Conservation (phyloP, 306 rosid species). For the Corylus avellana region DNA sequence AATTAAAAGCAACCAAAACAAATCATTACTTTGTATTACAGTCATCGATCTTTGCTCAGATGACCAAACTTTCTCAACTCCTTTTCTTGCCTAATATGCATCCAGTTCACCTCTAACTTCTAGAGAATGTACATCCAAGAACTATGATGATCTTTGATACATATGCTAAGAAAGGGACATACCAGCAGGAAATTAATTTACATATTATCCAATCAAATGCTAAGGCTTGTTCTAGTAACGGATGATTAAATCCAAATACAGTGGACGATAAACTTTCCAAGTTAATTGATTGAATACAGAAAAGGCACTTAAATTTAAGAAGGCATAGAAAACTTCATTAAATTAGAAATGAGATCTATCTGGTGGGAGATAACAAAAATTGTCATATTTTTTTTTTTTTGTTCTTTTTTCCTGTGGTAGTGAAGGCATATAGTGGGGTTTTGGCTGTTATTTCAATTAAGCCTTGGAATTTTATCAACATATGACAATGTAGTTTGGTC, state of each 20-base stretch:
- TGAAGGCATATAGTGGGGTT: not conserved
- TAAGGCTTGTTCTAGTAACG: not conserved
- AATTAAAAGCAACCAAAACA: conserved; percentile 1
- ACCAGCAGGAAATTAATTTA: not conserved
- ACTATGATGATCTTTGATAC: not conserved
- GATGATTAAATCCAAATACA: not conserved
- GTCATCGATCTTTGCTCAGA: not conserved
- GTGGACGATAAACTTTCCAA: not conserved
- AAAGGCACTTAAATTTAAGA: not conserved
- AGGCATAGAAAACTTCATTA: not conserved
- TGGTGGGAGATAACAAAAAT: not conserved
- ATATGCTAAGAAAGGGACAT: not conserved
- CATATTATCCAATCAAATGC: not conserved
- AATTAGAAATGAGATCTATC: not conserved
- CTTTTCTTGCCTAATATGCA: not conserved
- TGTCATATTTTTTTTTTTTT: not conserved
- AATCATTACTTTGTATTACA: not conserved
- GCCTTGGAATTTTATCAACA: not conserved
- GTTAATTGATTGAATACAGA: not conserved
- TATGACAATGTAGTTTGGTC: not conserved
- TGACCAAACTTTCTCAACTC: not conserved
- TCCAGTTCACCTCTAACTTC: not conserved
- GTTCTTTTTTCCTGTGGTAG: too few relatives aligned
- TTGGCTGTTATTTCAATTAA: not conserved
- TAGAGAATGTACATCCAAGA: not conserved